Conservation (phyloP, 2,329 filamentous ascomycete genomes). For the Aspergillus cejpii region DNA sequence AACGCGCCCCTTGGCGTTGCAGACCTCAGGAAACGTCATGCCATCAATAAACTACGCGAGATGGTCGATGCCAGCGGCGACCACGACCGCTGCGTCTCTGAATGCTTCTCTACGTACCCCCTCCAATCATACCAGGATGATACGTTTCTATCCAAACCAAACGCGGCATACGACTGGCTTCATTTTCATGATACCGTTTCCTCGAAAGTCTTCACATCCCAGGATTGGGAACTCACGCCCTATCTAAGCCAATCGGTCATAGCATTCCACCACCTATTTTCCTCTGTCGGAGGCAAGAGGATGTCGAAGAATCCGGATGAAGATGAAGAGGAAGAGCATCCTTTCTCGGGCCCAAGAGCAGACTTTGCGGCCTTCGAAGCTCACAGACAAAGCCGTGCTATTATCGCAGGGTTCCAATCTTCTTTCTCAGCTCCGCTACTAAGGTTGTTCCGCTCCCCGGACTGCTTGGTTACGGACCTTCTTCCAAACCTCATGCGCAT, state of each 20-base stretch:
- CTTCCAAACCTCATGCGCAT: conserved; percentile 79
- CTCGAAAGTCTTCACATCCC: conserved; percentile 67
- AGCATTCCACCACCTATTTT: conserved; percentile 87
- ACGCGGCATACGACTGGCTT: conserved; percentile 85
- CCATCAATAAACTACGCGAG: conserved; percentile 53
- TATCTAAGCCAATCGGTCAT: conserved; percentile 83
- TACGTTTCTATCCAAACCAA: conserved; percentile 79
- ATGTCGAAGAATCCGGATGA: conserved; percentile 39
- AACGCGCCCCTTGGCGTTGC: conserved; percentile 49
- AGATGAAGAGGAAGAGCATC: conserved; percentile 50
- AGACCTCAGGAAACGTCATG: conserved; percentile 53
- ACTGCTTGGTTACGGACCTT: conserved; percentile 72
- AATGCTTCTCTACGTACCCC: conserved; percentile 82
- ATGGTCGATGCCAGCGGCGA: conserved; percentile 59
- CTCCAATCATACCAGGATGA: conserved; percentile 89
- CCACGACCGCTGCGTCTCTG: conserved; percentile 54
- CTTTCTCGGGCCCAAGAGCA: conserved; percentile 75
- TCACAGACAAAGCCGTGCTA: conserved; percentile 67
- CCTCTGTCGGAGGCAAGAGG: conserved; percentile 55
- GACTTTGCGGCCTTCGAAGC: conserved; percentile 76
- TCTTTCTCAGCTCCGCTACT: conserved; percentile 64
- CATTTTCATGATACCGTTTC: conserved; percentile 85
- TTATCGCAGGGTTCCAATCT: conserved; percentile 66
- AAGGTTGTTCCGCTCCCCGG: conserved; percentile 70
- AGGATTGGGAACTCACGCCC: conserved; percentile 85